Percentiles rank a stretch among this genome's conserved stretches.
Evolutionary conservation across 345 rosid genomes (phyloP).

Genomic region (Arabidopsis suecica): DNA sequence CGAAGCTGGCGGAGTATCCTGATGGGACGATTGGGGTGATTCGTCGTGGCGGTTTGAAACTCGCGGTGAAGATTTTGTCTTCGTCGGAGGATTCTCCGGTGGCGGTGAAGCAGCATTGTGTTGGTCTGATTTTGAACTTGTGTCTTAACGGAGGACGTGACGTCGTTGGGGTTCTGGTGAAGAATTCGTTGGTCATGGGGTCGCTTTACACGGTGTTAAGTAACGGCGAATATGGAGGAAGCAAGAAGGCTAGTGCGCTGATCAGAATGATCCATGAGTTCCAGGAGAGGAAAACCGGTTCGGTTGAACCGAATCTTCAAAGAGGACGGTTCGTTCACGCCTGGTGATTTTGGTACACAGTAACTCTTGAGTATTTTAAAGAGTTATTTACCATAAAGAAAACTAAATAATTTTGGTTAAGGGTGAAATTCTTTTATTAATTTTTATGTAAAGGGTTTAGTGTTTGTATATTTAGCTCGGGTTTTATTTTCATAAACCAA

Average conservation of each 20-base stretch:
- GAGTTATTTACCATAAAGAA: slow-evolving; percentile 27
- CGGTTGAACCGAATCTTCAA: slow-evolving; percentile 45
- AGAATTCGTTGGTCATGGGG: slow-evolving; percentile 62
- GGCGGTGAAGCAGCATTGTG: slow-evolving; percentile 65
- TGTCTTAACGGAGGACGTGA: slow-evolving; percentile 60
- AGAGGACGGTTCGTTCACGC: slow-evolving; percentile 63
- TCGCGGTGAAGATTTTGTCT: slow-evolving; percentile 46
- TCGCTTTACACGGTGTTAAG: slow-evolving; percentile 66
- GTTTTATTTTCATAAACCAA: slow-evolving; percentile 2
- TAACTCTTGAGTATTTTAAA: slow-evolving; percentile 33
- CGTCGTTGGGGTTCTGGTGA: slow-evolving; percentile 47
- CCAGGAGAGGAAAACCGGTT: slow-evolving; percentile 54
- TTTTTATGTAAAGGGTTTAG: neutral
- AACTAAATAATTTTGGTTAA: neutral
- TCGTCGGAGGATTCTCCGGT: slow-evolving; percentile 43
- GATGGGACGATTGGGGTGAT: slow-evolving; percentile 63
- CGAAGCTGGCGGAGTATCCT: slow-evolving; percentile 53
- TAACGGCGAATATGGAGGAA: slow-evolving; percentile 68
- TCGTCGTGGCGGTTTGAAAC: slow-evolving; percentile 52
- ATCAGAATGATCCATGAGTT: slow-evolving; percentile 73
- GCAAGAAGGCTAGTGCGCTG: slow-evolving; percentile 75
- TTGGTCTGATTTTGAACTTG: slow-evolving; percentile 54
- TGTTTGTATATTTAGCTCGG: slow-evolving; percentile 18
- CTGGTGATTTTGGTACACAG: slow-evolving; percentile 47
- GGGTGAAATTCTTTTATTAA: slow-evolving; percentile 6